Percentiles rank a stretch among this genome's conserved stretches.
Evolutionary conservation across 2,329 filamentous ascomycete genomes (phyloP).

Genomic region (Bipolaris cookei): DNA sequence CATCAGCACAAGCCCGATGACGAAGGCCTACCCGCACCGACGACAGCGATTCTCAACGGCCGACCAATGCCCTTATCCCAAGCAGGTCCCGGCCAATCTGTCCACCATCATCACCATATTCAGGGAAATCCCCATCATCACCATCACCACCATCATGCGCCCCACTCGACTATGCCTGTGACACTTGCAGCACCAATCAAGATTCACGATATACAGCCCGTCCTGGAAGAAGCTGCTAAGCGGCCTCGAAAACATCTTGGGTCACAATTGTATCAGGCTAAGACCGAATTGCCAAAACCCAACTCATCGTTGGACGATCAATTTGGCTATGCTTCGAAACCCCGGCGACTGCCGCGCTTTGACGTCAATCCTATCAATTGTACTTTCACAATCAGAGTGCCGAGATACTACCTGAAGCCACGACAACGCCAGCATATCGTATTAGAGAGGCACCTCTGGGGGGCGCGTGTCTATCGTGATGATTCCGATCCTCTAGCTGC

Average conservation of each 20-base stretch:
- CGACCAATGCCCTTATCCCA: slow-evolving; percentile 39
- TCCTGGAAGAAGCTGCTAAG: slow-evolving; percentile 74
- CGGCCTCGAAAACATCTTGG: slow-evolving; percentile 81
- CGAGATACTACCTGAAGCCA: slow-evolving; percentile 74
- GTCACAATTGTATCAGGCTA: slow-evolving; percentile 79
- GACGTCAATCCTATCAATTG: slow-evolving; percentile 79
- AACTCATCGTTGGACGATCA: slow-evolving; percentile 57
- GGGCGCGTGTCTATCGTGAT: slow-evolving; percentile 92
- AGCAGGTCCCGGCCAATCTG: slow-evolving; percentile 35
- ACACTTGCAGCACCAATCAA: slow-evolving; percentile 58
- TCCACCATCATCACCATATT: slow-evolving; percentile 51
- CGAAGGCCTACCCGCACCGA: slow-evolving; percentile 46
- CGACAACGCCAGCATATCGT: slow-evolving; percentile 83
- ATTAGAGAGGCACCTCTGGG: slow-evolving; percentile 81
- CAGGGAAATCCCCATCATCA: slow-evolving; percentile 47
- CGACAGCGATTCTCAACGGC: slow-evolving; percentile 30
- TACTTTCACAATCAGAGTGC: slow-evolving; percentile 86
- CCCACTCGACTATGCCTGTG: slow-evolving; percentile 32
- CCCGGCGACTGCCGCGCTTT: slow-evolving; percentile 77
- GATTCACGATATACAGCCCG: slow-evolving; percentile 60
- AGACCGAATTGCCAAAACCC: slow-evolving; percentile 58
- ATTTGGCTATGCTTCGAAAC: slow-evolving; percentile 65
- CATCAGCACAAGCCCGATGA: slow-evolving; percentile 63
- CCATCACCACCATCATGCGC: slow-evolving; percentile 41
- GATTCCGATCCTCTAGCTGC: slow-evolving; percentile 93